phyloP scores from a whole-genome alignment of 2,329 filamentous ascomycete genomes.

The Aciculosporium take region DNA sequence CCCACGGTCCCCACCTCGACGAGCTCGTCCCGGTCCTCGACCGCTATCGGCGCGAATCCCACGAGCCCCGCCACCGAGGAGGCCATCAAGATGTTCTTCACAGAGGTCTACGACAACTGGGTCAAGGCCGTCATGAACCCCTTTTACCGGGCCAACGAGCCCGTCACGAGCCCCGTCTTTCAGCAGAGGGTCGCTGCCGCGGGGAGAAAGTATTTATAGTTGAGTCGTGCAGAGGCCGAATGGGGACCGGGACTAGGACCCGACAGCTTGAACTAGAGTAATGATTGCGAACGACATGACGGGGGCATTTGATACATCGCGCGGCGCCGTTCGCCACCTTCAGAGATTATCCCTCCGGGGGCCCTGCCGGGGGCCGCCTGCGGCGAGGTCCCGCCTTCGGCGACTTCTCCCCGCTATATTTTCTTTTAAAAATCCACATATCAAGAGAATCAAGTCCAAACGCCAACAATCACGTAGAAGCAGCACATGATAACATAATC shows the following conservation, averaged over 20 bases:
- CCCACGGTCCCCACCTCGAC: slow-evolving; percentile 36
- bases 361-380: too few species aligned
- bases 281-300: too few species aligned
- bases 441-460: too few species aligned
- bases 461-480: too few species aligned
- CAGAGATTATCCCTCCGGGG: too few species aligned
- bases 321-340: too few species aligned
- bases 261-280: too few species aligned
- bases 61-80: slow-evolving; percentile 86
- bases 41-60: slow-evolving; percentile 70
- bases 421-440: too few species aligned
- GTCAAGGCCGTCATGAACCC: slow-evolving; percentile 95
- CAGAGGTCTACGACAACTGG: slow-evolving; percentile 92
- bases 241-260: neutral
- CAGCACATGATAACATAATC: slow-evolving; percentile 6
- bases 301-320: too few species aligned
- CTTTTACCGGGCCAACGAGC: slow-evolving; percentile 78
- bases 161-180: slow-evolving; percentile 78
- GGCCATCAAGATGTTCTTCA: slow-evolving; percentile 87
- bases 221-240: neutral
- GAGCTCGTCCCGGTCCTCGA: slow-evolving; percentile 40
- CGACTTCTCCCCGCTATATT: too few species aligned
- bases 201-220: slow-evolving; percentile 76
- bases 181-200: slow-evolving; percentile 67
- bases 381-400: too few species aligned